Evolutionary conservation across 345 rosid genomes (phyloP), one percentile per base, ranked within the genome.

Genomic region (Pugionium cornutum): DNA sequence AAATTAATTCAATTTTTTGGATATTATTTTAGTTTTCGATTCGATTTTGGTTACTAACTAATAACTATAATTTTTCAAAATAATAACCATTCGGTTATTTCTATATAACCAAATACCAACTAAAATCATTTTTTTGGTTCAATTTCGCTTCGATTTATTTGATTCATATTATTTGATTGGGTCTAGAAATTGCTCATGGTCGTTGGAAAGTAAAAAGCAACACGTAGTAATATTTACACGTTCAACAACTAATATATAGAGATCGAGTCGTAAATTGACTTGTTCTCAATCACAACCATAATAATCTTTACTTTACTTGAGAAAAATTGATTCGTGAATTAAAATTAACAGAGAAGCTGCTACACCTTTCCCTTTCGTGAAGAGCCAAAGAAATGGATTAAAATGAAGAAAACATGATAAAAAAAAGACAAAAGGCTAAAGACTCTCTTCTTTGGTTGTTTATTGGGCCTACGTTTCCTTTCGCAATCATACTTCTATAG

Each of bases 361-460:
- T 41, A 61, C 61, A 61, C 9, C 64, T 70, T 70, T 62, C 76
- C 60, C 66, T 72, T 34, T 72, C 70, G 29, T 8, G 70, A 72
- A 72, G 76, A 72, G 76, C n/a, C 76, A 72, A 48, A 72, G 11
- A 39, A 72, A 54, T 29, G 53, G 64, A 54, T 62, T 4, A 39
- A 37, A 58, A 39, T 49, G 33, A 40, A 56, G 11, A 49, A 55
- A 64, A 71, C 5, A 56, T 37, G 69, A 70, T 63, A 55, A 9
- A 58, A 64, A 70, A 18, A 18, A 18, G 45, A 47, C 60, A 72
- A 49, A 49, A 72, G 56, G 75, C 54, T 25, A 40, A 64, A 48
- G 58, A 43, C 46, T 64, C 46, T 64, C 29, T 1, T 11, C 25
- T 57, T 18, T 62, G 39, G 53, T 53, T 61, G 74, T 60, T 61